Evolutionary conservation across 1,284 basidiomycete species (phyloP).

Genomic region (Waitea zeae): DNA sequence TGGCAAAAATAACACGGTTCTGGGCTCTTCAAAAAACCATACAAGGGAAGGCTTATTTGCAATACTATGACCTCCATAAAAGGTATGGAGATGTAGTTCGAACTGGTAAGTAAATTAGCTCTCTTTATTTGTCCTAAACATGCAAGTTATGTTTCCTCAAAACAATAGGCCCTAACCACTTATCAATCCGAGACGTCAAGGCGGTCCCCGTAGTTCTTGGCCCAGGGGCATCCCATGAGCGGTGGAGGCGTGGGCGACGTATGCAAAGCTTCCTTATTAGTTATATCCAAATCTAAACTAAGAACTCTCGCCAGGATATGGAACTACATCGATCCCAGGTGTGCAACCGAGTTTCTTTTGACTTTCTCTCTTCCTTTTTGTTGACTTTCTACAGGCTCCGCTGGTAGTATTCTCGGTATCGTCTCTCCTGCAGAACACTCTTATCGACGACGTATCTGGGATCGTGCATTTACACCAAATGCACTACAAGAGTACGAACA

Average conservation of each 20-base stretch:
- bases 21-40: background rate
- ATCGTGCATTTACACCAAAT: background rate
- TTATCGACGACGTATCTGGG: background rate
- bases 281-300: background rate
- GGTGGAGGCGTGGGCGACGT: background rate
- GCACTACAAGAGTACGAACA: background rate
- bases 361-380: background rate
- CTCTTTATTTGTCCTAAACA: background rate
- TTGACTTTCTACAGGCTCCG: background rate
- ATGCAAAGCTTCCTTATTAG: background rate
- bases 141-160: background rate
- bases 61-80: background rate
- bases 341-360: too few relatives aligned
- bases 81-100: slow-evolving; percentile 9
- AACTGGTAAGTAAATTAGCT: slow-evolving; percentile 3
- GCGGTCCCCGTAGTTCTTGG: background rate
- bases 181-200: background rate
- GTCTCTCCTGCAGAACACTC: background rate
- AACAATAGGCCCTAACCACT: slow-evolving; percentile 1
- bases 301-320: background rate
- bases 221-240: background rate
- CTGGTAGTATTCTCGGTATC: background rate
- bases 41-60: background rate
- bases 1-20: background rate
- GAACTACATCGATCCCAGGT: background rate